These are phyloP conservation scores for Xanthoconium stramineum DNA, from an alignment of 768 basidiomycete genomes.

Conservation along the genomic window DNA sequence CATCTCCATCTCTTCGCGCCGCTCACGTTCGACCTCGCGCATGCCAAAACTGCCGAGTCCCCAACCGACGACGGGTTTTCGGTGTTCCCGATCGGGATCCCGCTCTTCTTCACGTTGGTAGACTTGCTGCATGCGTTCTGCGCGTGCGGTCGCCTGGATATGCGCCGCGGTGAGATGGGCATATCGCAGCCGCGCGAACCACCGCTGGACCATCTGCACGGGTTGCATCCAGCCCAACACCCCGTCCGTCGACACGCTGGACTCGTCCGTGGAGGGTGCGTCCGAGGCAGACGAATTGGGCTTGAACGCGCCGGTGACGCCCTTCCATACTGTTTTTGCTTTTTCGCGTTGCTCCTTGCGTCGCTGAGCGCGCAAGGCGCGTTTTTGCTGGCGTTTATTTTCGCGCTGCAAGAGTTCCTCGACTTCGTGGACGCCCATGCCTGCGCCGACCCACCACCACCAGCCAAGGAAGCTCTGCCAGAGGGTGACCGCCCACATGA, in stretches of 20 bases:
- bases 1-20: conserved; percentile 15
- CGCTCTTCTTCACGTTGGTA: conserved; percentile 39
- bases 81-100: conserved; percentile 23
- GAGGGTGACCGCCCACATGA: conserved; percentile 88
- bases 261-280: conserved; percentile 6
- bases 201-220: conserved; percentile 41
- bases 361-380: conserved; percentile 44
- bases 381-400: conserved; percentile 52
- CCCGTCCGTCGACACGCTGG: background rate
- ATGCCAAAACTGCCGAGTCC: conserved; percentile 69
- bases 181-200: conserved; percentile 61
- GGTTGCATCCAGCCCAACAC: conserved; percentile 2
- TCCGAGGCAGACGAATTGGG: background rate
- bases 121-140: conserved; percentile 61
- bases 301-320: conserved; percentile 50
- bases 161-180: conserved; percentile 70
- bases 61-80: conserved; percentile 51
- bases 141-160: conserved; percentile 66
- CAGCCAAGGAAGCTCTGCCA: conserved; percentile 98
- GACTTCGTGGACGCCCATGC: conserved; percentile 73
- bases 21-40: conserved; percentile 33
- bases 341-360: conserved; percentile 48
- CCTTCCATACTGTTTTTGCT: conserved; percentile 56
- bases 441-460: conserved; percentile 99
- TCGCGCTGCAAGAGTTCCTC: conserved; percentile 56